These are phyloP conservation scores for Fusarium sororula DNA, from an alignment of 2,329 filamentous ascomycete genomes.

Conservation along the genomic window DNA sequence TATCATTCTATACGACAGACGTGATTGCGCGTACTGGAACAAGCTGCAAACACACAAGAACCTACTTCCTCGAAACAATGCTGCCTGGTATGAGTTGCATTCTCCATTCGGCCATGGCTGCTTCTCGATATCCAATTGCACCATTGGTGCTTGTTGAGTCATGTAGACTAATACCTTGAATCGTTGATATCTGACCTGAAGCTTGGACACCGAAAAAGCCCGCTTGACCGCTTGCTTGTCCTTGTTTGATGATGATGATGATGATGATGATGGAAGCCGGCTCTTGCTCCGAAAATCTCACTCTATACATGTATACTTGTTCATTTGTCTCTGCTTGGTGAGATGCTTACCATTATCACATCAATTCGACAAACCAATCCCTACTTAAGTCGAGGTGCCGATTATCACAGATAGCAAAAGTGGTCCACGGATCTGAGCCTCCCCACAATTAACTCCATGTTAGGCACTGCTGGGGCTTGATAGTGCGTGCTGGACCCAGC, in stretches of 20 bases:
- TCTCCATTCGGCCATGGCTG: conserved; percentile 7
- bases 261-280: background rate
- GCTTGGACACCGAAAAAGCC: background rate
- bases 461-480: conserved; percentile 32
- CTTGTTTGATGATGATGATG: background rate
- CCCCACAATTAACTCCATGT: conserved; percentile 25
- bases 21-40: conserved; percentile 3
- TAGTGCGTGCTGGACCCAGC: conserved; percentile 20
- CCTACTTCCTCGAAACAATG: background rate
- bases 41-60: conserved; percentile 1
- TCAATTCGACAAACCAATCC: conserved; percentile 7
- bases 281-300: background rate
- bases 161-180: conserved; percentile 21
- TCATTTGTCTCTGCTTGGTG: background rate
- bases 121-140: conserved; percentile 8
- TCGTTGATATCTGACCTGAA: conserved; percentile 7
- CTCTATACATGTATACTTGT: background rate
- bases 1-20: conserved; percentile 4
- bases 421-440: conserved; percentile 13
- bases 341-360: conserved; percentile 26
- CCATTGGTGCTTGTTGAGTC: conserved; percentile 23
- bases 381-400: background rate
- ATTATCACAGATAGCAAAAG: conserved; percentile 14
- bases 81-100: conserved; percentile 5
- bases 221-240: conserved; percentile 14